A percentile compares a stretch with the other conserved stretches of the same genome.
phyloP scores from a whole-genome alignment of 2,329 filamentous ascomycete species.

The Cladorrhinum sp. region DNA sequence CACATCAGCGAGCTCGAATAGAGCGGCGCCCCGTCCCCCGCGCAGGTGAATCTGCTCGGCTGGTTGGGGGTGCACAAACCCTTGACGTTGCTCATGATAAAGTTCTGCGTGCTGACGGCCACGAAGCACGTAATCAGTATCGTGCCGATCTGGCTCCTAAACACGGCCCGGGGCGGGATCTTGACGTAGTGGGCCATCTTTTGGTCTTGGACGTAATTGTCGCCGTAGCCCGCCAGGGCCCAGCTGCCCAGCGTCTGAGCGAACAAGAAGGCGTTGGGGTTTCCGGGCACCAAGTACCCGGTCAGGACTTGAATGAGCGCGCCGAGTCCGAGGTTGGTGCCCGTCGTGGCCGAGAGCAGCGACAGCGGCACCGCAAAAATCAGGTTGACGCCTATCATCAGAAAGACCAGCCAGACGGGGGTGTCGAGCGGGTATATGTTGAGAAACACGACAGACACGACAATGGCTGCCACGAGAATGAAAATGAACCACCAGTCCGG shows the following conservation, averaged over 20 bases:
- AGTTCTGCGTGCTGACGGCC: slow-evolving; percentile 41
- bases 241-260: slow-evolving; percentile 40
- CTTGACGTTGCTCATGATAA: slow-evolving; percentile 39
- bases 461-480: slow-evolving; percentile 34
- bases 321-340: slow-evolving; percentile 42
- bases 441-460: slow-evolving; percentile 34
- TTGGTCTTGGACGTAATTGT: slow-evolving; percentile 41
- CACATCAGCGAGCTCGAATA: slow-evolving; percentile 37
- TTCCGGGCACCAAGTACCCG: slow-evolving; percentile 33
- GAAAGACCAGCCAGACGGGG: slow-evolving; percentile 33
- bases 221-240: slow-evolving; percentile 43
- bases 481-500: slow-evolving; percentile 50
- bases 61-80: slow-evolving; percentile 30
- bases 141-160: slow-evolving; percentile 42
- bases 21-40: slow-evolving; percentile 31
- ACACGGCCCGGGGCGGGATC: slow-evolving; percentile 41
- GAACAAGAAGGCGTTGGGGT: slow-evolving; percentile 38
- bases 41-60: slow-evolving; percentile 33
- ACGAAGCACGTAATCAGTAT: slow-evolving; percentile 43
- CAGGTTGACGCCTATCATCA: slow-evolving; percentile 37
- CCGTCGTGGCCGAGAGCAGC: slow-evolving; percentile 44
- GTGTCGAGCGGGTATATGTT: slow-evolving; percentile 33
- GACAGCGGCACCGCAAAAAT: slow-evolving; percentile 44
- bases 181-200: slow-evolving; percentile 44
- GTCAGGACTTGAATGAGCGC: slow-evolving; percentile 43